Conservation (phyloP, 1,139 yeast species). For the Hanseniaspora sp. region DNA sequence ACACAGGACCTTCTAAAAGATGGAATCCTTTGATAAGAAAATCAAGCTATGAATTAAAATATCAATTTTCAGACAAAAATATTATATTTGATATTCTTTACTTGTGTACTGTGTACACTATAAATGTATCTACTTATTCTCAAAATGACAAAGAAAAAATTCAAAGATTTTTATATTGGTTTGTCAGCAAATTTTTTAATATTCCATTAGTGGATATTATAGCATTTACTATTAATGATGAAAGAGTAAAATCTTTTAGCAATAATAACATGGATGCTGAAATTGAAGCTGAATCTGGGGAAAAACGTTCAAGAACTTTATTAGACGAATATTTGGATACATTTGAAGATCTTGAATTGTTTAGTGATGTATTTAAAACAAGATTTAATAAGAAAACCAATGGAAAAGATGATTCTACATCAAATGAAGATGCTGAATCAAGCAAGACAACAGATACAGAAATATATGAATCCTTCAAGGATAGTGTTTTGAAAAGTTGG, state of each 20-base stretch:
- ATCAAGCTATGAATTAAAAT: slow-evolving; percentile 70
- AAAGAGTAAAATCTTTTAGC: slow-evolving; percentile 1
- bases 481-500: slow-evolving; percentile 45
- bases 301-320: slow-evolving; percentile 8
- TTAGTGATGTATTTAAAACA: slow-evolving; percentile 52
- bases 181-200: slow-evolving; percentile 59
- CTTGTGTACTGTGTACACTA: slow-evolving; percentile 59
- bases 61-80: slow-evolving; percentile 51
- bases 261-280: slow-evolving; percentile 17
- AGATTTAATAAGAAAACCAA: not conserved
- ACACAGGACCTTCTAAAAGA: slow-evolving; percentile 41
- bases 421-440: slow-evolving; percentile 21
- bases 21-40: slow-evolving; percentile 79
- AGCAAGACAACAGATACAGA: slow-evolving; percentile 21
- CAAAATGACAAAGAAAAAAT: slow-evolving; percentile 71
- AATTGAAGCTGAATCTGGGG: not conserved
- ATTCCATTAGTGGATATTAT: slow-evolving; percentile 28
- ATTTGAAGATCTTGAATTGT: slow-evolving; percentile 38
- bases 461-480: slow-evolving; percentile 26
- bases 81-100: slow-evolving; percentile 65
- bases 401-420: slow-evolving; percentile 21
- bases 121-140: slow-evolving; percentile 63
- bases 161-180: slow-evolving; percentile 58
- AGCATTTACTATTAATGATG: not conserved
- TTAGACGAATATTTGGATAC: slow-evolving; percentile 1